Base-by-base conservation (phyloP, 768 basidiomycete species). In the Sistotremastrum niveocremeum region DNA sequence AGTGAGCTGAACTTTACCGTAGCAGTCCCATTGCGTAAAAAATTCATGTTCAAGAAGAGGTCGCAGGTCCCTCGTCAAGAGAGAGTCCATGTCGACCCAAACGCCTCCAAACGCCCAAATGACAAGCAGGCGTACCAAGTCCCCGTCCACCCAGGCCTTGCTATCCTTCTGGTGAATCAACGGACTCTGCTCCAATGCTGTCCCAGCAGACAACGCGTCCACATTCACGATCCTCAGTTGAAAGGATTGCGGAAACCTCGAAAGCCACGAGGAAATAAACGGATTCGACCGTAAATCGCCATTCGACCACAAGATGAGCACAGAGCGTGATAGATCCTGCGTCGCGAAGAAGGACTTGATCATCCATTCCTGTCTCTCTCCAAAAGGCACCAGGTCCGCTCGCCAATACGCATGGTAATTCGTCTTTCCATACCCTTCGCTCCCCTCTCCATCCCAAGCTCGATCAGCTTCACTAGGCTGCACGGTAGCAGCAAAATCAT, bases 21-120 rank as follows among this genome's bases (percentile, higher is more conserved):
- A 97, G 60, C 94, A 97, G 58, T 99, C 94, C 94, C 94, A 99
- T 56, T 99, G 91, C 2, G 89, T 94, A 7, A 97, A 88, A 58
- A 93, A 99, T 62, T 99, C 94, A 56, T 88, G 84, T 60, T 95
- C 93, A 5, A 85, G 71, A 46, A 97, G 67, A 6, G 93, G 90
- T 3, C 79, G 69, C 34, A 98, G 65, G 63, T 91, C 86, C 46
- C 94, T 69, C 39, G 89, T 94, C 51, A 97, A 67, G 46, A 98
- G 71, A 43, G 85, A 85, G 62, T 99, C 94, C 90, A 97, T 95
- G 60, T 99, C 94, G 41, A 97, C 71, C 94, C 94, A 98, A 28
- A 95, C 77, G 0, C 94, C 94, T 1, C 94, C 94, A 56, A 75
- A 79, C 50, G 76, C 78, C 87, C 91, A 97, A 34, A 95, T 64